phyloP scores from a whole-genome alignment of 345 rosid species.

The Eucalyptus pauciflora region DNA sequence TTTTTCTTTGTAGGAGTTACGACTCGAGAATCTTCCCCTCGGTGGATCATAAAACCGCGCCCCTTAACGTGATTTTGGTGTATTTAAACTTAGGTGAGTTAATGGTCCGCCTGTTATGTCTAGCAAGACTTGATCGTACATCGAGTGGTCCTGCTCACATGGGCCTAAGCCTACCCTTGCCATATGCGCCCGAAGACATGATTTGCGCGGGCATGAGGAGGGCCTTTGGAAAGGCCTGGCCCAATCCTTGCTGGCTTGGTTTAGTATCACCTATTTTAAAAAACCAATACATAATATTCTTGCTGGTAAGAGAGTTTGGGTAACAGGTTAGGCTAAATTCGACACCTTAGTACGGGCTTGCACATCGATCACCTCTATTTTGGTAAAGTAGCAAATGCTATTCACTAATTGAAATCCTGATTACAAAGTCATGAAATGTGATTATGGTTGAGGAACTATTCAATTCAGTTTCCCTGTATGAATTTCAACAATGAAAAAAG shows the following conservation, averaged over 20 bases:
- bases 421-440: neutral
- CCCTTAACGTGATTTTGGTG: neutral
- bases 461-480: too few species aligned
- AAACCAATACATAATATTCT: neutral
- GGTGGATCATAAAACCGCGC: neutral
- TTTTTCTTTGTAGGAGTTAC: neutral
- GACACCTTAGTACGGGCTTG: neutral
- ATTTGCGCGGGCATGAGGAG: neutral
- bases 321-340: neutral
- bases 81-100: neutral
- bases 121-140: neutral
- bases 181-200: neutral
- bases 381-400: neutral
- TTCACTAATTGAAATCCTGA: accelerated
- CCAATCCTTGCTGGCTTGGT: neutral
- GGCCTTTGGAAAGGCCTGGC: neutral
- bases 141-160: neutral
- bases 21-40: neutral
- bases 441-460: neutral
- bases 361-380: neutral
- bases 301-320: neutral
- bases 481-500: neutral
- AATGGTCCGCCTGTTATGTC: neutral
- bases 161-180: neutral
- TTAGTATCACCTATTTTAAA: neutral